Evolutionary conservation across 495 filamentous ascomycete species (phyloP).

Genomic region (Penicillium macrosclerotiorum): DNA sequence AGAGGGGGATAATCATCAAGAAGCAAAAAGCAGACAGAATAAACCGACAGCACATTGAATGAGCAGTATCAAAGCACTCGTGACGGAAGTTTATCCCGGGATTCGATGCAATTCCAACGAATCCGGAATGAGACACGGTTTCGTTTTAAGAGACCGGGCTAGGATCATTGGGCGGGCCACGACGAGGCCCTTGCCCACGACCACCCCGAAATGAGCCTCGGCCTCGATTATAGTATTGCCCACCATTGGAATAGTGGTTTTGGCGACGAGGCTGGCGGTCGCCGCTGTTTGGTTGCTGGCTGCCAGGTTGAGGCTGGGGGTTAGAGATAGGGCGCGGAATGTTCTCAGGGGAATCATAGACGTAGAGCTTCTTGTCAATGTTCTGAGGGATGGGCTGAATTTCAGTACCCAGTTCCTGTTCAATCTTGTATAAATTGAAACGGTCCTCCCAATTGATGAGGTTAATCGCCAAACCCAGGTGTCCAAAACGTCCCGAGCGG

Average conservation of each 20-base stretch:
- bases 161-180: constrained; percentile 33
- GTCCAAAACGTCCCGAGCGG: constrained; percentile 93
- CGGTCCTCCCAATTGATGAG: constrained; percentile 99
- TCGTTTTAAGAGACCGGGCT: constrained; percentile 31
- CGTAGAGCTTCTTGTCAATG: constrained; percentile 98
- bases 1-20: not conserved
- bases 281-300: constrained; percentile 22
- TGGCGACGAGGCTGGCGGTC: constrained; percentile 40
- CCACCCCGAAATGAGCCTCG: constrained; percentile 43
- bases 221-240: constrained; percentile 39
- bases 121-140: no score
- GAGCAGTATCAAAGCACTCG: not conserved
- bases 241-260: constrained; percentile 35
- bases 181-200: constrained; percentile 46
- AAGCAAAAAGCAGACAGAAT: not conserved
- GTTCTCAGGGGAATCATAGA: constrained; percentile 92
- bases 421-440: constrained; percentile 98
- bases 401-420: constrained; percentile 94
- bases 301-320: constrained; percentile 30
- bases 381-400: constrained; percentile 90
- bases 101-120: no score
- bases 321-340: constrained; percentile 78
- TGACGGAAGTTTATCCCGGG: not conserved
- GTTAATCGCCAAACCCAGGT: constrained; percentile 97
- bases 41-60: not conserved